Evolutionary conservation across 192 early-diverging fungal genomes (phyloP).

Genomic region (Gonapodya sp.): DNA sequence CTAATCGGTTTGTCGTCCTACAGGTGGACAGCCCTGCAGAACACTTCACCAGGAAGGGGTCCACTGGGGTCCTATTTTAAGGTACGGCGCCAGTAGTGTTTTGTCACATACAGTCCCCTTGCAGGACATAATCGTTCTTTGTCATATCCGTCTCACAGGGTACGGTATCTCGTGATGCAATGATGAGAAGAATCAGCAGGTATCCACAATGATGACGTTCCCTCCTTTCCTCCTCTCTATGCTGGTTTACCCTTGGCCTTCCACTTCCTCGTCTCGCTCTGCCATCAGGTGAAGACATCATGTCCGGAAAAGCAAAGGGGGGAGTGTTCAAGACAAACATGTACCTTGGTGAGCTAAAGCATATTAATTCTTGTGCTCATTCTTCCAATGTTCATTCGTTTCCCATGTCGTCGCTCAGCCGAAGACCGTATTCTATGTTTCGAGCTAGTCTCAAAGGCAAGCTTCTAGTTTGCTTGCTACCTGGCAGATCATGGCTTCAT

Average conservation of each 20-base stretch:
- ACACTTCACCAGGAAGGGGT: neutral
- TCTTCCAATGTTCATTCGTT: neutral
- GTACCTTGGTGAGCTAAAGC: slow-evolving; percentile 51
- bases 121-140: neutral
- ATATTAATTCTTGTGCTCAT: neutral
- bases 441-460: slow-evolving; percentile 72
- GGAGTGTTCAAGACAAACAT: slow-evolving; percentile 83
- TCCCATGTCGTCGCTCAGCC: slow-evolving; percentile 19
- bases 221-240: too few species aligned
- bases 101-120: too few species aligned
- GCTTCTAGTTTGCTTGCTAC: neutral
- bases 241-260: too few species aligned
- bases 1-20: too few species aligned
- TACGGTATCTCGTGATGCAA: too few species aligned
- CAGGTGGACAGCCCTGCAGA: neutral
- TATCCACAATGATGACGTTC: slow-evolving; percentile 76
- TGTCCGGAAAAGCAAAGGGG: slow-evolving; percentile 54
- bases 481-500: neutral
- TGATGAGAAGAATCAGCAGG: too few species aligned
- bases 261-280: too few species aligned
- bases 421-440: slow-evolving; percentile 89
- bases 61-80: slow-evolving; percentile 3
- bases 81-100: too few species aligned
- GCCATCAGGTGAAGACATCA: slow-evolving; percentile 82
- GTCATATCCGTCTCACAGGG: neutral